Evolutionary conservation across 352 stramenopile genomes (phyloP).

Genomic region (Globisporangium viniferum): DNA sequence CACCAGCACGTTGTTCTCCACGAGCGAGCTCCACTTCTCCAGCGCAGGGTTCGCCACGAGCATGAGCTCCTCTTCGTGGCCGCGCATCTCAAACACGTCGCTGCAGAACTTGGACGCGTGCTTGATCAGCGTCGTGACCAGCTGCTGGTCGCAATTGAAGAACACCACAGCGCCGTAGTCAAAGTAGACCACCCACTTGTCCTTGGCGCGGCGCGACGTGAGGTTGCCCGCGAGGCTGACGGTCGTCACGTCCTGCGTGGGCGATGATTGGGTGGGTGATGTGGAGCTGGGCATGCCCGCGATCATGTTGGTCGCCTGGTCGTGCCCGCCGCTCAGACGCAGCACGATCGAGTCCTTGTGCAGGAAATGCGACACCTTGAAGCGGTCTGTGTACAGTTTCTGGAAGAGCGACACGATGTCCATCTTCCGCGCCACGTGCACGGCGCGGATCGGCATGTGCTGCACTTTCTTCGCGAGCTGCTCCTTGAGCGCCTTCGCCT

Average conservation of each 20-base stretch:
- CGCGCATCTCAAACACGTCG: slow-evolving; percentile 74
- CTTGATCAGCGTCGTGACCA: slow-evolving; percentile 71
- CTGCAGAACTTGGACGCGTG: slow-evolving; percentile 74
- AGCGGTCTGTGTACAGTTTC: slow-evolving; percentile 83
- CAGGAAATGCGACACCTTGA: slow-evolving; percentile 78
- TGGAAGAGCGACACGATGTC: slow-evolving; percentile 84
- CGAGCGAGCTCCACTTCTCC: slow-evolving; percentile 76
- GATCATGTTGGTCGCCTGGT: slow-evolving; percentile 30
- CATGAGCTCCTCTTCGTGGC: slow-evolving; percentile 78
- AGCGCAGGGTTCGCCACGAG: slow-evolving; percentile 64
- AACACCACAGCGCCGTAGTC: slow-evolving; percentile 92
- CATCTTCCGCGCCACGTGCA: slow-evolving; percentile 84
- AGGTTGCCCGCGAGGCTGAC: slow-evolving; percentile 54
- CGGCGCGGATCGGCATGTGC: slow-evolving; percentile 61
- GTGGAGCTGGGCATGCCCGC: slow-evolving; percentile 20
- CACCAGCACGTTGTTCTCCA: slow-evolving; percentile 81
- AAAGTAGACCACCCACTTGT: slow-evolving; percentile 93
- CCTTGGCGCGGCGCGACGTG: slow-evolving; percentile 73
- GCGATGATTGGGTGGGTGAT: background rate
- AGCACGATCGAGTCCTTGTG: slow-evolving; percentile 83
- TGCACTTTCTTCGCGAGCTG: slow-evolving; percentile 45
- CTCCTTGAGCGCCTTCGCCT: slow-evolving; percentile 43
- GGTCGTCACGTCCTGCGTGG: slow-evolving; percentile 30
- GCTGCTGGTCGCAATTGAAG: slow-evolving; percentile 86
- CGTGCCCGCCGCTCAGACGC: slow-evolving; percentile 40